Evolutionary conservation across 805 yeast genomes (phyloP).

Genomic region (Isabelozyma rhagii): DNA sequence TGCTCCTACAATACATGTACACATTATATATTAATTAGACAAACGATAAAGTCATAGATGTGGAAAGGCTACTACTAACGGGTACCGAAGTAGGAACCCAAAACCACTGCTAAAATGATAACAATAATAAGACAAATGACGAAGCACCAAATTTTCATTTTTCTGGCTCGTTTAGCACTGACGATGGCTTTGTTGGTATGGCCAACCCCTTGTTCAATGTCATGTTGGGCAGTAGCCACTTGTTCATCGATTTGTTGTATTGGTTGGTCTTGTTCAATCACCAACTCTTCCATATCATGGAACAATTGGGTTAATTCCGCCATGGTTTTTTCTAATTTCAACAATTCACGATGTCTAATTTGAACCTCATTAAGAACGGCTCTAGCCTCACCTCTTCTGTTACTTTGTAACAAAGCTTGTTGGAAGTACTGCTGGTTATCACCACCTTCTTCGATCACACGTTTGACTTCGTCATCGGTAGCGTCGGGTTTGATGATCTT

Average conservation of each 20-base stretch:
- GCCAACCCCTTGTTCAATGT: conserved; percentile 91
- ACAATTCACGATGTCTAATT: conserved; percentile 90
- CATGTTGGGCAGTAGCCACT: conserved; percentile 79
- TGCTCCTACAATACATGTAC: too few relatives aligned
- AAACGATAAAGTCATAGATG: not conserved
- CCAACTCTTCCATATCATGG: conserved; percentile 94
- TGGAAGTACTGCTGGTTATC: conserved; percentile 91
- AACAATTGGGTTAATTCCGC: conserved; percentile 92
- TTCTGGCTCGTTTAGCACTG: conserved; percentile 86
- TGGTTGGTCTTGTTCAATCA: conserved; percentile 89
- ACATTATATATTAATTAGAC: too few relatives aligned
- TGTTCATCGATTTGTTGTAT: conserved; percentile 81
- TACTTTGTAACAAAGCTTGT: conserved; percentile 82
- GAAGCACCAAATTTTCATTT: conserved; percentile 83
- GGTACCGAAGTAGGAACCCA: conserved; percentile 57
- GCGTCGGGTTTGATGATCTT: conserved; percentile 86
- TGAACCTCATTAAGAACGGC: conserved; percentile 95
- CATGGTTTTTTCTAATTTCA: conserved; percentile 92
- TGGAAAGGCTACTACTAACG: conserved; percentile 4
- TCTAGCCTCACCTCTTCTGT: conserved; percentile 92
- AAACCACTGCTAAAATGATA: conserved; percentile 62
- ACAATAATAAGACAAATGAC: conserved; percentile 59
- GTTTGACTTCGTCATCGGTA: conserved; percentile 76
- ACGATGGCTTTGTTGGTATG: conserved; percentile 89
- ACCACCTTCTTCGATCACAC: conserved; percentile 73